Evolutionary conservation across 2,329 filamentous ascomycete genomes (phyloP).

Genomic region (Pezicula rhizophila): DNA sequence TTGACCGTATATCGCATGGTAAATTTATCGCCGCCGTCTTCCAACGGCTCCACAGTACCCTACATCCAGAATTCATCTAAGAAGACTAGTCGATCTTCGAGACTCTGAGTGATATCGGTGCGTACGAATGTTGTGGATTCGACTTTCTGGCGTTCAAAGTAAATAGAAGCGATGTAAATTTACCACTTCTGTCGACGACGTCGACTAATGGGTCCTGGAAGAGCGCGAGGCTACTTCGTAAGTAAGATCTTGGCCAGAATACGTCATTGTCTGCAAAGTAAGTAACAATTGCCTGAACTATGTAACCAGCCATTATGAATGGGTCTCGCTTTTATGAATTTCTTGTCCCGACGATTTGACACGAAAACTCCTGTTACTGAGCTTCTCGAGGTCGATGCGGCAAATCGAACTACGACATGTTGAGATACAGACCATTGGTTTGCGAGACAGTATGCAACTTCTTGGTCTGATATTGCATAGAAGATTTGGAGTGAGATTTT

Average conservation of each 20-base stretch:
- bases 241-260: constrained; percentile 13
- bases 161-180: constrained; percentile 54
- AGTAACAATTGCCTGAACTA: constrained; percentile 10
- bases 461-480: too few species aligned
- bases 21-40: constrained; percentile 57
- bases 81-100: constrained; percentile 38
- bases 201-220: constrained; percentile 35
- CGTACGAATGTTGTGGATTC: constrained; percentile 49
- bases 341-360: too few species aligned
- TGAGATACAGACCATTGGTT: too few species aligned
- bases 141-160: constrained; percentile 57
- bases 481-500: too few species aligned
- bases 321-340: constrained; percentile 8
- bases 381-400: too few species aligned
- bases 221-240: constrained; percentile 11
- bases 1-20: constrained; percentile 47
- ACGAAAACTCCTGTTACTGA: too few species aligned
- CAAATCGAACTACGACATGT: too few species aligned
- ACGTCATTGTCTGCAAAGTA: constrained; percentile 16
- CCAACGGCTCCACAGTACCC: constrained; percentile 39
- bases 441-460: too few species aligned
- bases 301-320: constrained; percentile 7
- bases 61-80: constrained; percentile 47
- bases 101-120: constrained; percentile 40
- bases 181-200: constrained; percentile 39